phyloP scores from a whole-genome alignment of 306 rosid species.

The Cicer bijugum region DNA sequence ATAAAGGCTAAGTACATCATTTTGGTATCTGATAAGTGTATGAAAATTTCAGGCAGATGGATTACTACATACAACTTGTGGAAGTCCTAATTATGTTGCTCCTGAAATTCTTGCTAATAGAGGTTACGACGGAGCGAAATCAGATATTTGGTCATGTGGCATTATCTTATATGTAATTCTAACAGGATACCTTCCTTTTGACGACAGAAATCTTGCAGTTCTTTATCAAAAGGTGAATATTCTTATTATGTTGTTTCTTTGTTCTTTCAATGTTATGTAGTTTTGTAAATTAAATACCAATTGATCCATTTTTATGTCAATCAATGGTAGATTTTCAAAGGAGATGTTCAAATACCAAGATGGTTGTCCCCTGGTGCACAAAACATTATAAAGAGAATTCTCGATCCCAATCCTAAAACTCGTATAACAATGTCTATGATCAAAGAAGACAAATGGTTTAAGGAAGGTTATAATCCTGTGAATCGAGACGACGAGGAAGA shows the following conservation, averaged over 20 bases:
- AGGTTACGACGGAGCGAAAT: slow-evolving; percentile 89
- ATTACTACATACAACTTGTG: slow-evolving; percentile 89
- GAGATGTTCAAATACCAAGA: slow-evolving; percentile 71
- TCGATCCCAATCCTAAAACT: slow-evolving; percentile 74
- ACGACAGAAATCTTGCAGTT: slow-evolving; percentile 85
- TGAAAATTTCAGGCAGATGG: slow-evolving; percentile 74
- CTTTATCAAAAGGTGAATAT: slow-evolving; percentile 79
- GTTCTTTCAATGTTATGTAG: background rate
- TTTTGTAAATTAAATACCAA: slow-evolving; percentile 5
- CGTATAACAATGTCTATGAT: slow-evolving; percentile 67
- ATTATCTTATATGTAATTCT: slow-evolving; percentile 83
- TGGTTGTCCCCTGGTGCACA: slow-evolving; percentile 72
- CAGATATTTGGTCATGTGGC: slow-evolving; percentile 97
- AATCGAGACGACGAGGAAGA: slow-evolving; percentile 70
- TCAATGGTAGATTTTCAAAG: slow-evolving; percentile 64
- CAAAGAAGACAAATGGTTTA: slow-evolving; percentile 84
- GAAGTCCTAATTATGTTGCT: slow-evolving; percentile 98
- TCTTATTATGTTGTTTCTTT: background rate
- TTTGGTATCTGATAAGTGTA: background rate
- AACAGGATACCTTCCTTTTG: slow-evolving; percentile 88
- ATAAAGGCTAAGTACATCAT: too few species aligned
- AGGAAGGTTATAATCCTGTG: slow-evolving; percentile 58
- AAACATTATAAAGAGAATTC: slow-evolving; percentile 67
- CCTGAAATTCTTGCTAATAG: slow-evolving; percentile 86
- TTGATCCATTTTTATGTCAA: background rate